Evolutionary conservation across 192 early-diverging fungal species (phyloP), one percentile per base, ranked within the genome.

Genomic region (Podila verticillata): DNA sequence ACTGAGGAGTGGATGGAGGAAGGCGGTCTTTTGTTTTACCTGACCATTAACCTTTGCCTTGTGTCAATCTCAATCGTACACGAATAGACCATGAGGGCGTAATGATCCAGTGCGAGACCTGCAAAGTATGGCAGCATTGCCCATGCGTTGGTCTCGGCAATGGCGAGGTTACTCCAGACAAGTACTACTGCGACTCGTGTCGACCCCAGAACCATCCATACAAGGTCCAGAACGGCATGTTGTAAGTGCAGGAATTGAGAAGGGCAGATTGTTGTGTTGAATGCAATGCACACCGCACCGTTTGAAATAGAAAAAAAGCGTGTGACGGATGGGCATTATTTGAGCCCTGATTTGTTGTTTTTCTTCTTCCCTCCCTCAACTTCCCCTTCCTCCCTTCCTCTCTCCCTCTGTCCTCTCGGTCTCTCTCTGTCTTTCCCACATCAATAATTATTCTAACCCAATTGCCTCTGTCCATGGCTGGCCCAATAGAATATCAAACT

Each of bases 71-170:
- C 34, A 68, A 61, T 13, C 69, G 51, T 30, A 28, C 49, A 39
- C 24, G 36, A 36, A 36, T 70, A 84, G 88, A 86, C 49, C 82
- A 94, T 83, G 85, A 89, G 57, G 87, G 89, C 62, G 84, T 92
- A 63, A 96, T 96, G 96, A 94, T 98, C 35, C 95, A 98, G 81
- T 98, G 96, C 84, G 96, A 98, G 71, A 87, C 89, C 8, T 98
- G 96, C 85, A 86, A 91, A 59, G 94, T 96, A 6, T 98, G 96
- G 96, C 96, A 98, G 82, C 96, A 98, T 75, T 92, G 93, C 61
- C 89, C 93, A n/a, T 98, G 96, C 84, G 92, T 98, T 75, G 92
- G 92, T 61, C 77, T 98, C 60, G 87, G 87, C 63, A 82, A 87
- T 75, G 89, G 91, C 61, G 85, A 91, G 54, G 90, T 93, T 26